Evolutionary conservation across 768 basidiomycete species (phyloP).

Genomic region (Pholiota microspora): DNA sequence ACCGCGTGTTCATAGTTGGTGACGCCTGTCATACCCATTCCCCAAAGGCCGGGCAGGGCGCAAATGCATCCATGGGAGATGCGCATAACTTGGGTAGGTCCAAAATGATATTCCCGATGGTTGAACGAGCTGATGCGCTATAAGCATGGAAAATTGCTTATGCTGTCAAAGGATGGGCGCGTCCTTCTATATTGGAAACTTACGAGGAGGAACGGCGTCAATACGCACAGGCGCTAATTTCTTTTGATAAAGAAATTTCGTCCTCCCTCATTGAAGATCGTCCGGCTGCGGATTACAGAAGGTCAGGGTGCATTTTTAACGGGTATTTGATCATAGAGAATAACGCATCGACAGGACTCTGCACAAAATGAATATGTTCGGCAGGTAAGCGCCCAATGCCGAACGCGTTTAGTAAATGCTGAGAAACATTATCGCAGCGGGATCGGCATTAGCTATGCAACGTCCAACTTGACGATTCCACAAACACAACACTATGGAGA

Average conservation of each 20-base stretch:
- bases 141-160: slow-evolving; percentile 3
- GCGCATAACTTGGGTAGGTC: slow-evolving; percentile 4
- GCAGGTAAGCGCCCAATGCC: not conserved
- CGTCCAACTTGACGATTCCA: slow-evolving; percentile 2
- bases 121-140: not conserved
- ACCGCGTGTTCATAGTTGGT: slow-evolving; percentile 8
- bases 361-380: slow-evolving; percentile 12
- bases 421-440: not conserved
- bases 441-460: slow-evolving; percentile 10
- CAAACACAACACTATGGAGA: not conserved
- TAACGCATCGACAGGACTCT: not conserved
- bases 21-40: slow-evolving; percentile 14
- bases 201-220: slow-evolving; percentile 4
- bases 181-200: not conserved
- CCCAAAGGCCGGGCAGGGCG: slow-evolving; percentile 13
- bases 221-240: slow-evolving; percentile 2
- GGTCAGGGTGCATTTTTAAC: not conserved
- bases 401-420: not conserved
- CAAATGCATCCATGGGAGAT: slow-evolving; percentile 14
- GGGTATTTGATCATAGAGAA: not conserved
- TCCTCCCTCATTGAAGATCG: not conserved
- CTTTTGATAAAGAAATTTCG: slow-evolving; percentile 2
- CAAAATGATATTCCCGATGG: not conserved
- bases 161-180: not conserved
- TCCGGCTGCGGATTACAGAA: not conserved